phyloP scores from a whole-genome alignment of 2,329 filamentous ascomycete species.

The Talaromyces sp. region DNA sequence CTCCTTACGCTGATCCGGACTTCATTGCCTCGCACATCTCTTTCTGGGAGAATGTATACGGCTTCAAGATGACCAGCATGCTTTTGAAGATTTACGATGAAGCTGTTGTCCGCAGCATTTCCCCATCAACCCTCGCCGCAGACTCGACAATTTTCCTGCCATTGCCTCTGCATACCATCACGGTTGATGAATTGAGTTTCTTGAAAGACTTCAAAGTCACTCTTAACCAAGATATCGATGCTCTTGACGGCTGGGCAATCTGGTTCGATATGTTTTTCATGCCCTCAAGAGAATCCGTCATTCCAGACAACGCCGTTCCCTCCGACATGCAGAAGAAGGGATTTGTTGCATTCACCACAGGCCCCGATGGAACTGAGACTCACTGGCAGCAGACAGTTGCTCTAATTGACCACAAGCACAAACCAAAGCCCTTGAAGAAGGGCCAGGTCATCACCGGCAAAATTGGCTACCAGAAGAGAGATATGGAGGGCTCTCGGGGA shows the following conservation, averaged over 20 bases:
- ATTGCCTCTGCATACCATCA: constrained; percentile 75
- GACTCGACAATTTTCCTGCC: constrained; percentile 68
- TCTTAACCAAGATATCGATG: constrained; percentile 64
- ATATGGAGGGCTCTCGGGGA: constrained; percentile 69
- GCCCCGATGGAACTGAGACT: constrained; percentile 73
- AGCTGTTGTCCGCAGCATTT: constrained; percentile 73
- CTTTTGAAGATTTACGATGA: constrained; percentile 79
- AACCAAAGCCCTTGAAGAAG: constrained; percentile 52
- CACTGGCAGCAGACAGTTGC: constrained; percentile 90
- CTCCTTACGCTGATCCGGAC: constrained; percentile 75
- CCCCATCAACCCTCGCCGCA: constrained; percentile 56
- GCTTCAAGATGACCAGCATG: constrained; percentile 94
- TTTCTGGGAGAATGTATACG: constrained; percentile 93
- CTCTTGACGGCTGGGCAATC: constrained; percentile 82
- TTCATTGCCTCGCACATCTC: constrained; percentile 76
- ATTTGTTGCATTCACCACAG: constrained; percentile 81
- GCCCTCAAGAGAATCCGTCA: constrained; percentile 55
- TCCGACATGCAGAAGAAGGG: constrained; percentile 66
- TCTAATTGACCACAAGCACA: constrained; percentile 64
- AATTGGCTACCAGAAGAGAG: constrained; percentile 68
- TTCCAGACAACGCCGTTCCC: constrained; percentile 60
- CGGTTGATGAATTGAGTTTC: constrained; percentile 74
- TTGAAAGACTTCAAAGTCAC: constrained; percentile 66
- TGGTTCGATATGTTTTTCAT: constrained; percentile 97
- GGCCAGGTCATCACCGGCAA: constrained; percentile 66